phyloP scores from a whole-genome alignment of 2,329 filamentous ascomycete genomes.

The Fonsecaea pedrosoi region DNA sequence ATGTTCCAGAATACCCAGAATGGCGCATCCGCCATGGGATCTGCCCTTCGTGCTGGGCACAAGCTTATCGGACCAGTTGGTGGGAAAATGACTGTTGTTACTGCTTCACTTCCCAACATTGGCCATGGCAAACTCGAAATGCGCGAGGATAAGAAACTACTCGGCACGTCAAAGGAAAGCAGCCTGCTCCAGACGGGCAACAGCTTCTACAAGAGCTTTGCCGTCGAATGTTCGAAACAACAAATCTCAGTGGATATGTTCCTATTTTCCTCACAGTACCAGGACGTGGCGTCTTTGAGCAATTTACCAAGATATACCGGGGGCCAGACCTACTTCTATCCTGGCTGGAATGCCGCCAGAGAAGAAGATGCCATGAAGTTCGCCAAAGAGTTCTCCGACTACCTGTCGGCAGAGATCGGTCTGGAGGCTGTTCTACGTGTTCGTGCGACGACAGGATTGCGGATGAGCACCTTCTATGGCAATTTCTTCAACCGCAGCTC shows the following conservation, averaged over 20 bases:
- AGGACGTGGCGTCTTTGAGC: constrained; percentile 94
- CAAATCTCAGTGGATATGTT: constrained; percentile 99
- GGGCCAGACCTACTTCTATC: constrained; percentile 98
- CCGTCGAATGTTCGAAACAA: constrained; percentile 97
- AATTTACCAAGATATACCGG: constrained; percentile 95
- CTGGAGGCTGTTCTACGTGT: constrained; percentile 95
- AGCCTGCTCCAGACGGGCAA: constrained; percentile 86
- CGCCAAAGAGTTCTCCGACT: constrained; percentile 94
- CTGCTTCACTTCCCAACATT: constrained; percentile 85
- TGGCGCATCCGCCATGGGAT: constrained; percentile 90
- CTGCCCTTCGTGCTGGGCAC: constrained; percentile 88
- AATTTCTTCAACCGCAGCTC: constrained; percentile 99
- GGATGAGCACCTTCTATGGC: constrained; percentile 98
- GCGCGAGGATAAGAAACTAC: constrained; percentile 93
- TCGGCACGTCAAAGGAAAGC: constrained; percentile 92
- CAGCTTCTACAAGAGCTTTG: constrained; percentile 99
- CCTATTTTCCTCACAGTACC: constrained; percentile 92
- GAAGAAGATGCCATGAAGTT: constrained; percentile 98
- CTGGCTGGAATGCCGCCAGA: constrained; percentile 93
- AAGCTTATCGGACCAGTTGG: constrained; percentile 94
- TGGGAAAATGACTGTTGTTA: constrained; percentile 92
- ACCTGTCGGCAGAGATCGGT: constrained; percentile 94
- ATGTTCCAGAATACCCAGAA: constrained; percentile 98
- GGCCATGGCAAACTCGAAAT: constrained; percentile 89
- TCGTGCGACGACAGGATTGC: constrained; percentile 88